Base-by-base conservation (phyloP, 306 rosid species). In the Cucumis melo region DNA sequence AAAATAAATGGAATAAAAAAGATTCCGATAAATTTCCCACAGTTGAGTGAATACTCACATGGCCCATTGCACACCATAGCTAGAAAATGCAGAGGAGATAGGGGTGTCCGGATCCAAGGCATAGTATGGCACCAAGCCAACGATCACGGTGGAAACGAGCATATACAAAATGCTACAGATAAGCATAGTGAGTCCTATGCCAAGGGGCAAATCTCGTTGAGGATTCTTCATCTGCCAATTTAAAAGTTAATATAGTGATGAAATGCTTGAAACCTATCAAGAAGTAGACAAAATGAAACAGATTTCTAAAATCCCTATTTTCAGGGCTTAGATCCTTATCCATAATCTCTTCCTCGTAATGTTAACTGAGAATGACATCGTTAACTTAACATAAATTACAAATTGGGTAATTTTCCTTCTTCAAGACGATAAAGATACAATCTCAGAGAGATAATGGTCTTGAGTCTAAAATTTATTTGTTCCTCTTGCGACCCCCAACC, bases 21-120 rank as follows among this genome's bases (percentile, higher is more conserved):
- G 39, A 56, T 3, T 78, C 77, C 83, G 39, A 59, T 39, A 46
- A 66, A 41, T 46, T 27, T 48, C 59, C 59, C 57, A 24, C 55
- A 24, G 27, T 71, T 73, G 60, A 51, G 39, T 73, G 68, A 60
- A 77, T 60, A 82, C 96, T 90, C 82, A 94, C 97, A 84, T 92
- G 20, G 96, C 96, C 98, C 98, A 91, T 62, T 89, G 86, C 91
- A 94, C 84, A 75, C 97, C 97, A 63, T 90, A 85, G 50, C 78
- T 80, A 70, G 93, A 81, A 90, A 94, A 91, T 70, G 98, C 97
- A 77, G 90, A 80, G 8, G 98, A 91, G 79, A 94, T 90, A 17
- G 98, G 98, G 15, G 97, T 94, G 83, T 94, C 98, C 1, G 94
- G 98, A 86, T 94, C 85, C 80, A 94, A 87, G 36, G 85, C 91